Evolutionary conservation across 192 early-diverging fungal genomes (phyloP).

Genomic region (Coemansia reversa): DNA sequence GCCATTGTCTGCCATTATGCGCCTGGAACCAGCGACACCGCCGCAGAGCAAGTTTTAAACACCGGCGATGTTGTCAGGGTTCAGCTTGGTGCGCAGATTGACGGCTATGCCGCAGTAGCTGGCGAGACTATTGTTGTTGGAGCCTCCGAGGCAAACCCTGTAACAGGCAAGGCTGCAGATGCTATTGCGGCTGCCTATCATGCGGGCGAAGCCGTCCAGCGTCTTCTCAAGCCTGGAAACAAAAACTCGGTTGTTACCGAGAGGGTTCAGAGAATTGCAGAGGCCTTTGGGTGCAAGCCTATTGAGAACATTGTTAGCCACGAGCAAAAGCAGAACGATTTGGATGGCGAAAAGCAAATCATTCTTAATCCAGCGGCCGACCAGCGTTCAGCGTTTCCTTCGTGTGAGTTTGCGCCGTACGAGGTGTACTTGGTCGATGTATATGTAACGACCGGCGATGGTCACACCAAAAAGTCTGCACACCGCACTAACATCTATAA

Average conservation of each 20-base stretch:
- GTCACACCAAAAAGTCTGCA: constrained; percentile 69
- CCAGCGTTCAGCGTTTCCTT: constrained; percentile 71
- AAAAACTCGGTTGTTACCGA: constrained; percentile 65
- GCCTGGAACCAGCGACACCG: constrained; percentile 72
- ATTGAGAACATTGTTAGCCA: constrained; percentile 92
- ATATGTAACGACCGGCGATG: constrained; percentile 84
- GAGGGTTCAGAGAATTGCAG: constrained; percentile 72
- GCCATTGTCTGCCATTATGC: constrained; percentile 81
- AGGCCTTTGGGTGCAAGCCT: constrained; percentile 81
- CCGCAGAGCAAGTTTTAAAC: constrained; percentile 62
- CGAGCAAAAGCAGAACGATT: constrained; percentile 80
- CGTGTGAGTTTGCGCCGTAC: constrained; percentile 65
- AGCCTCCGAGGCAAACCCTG: constrained; percentile 60
- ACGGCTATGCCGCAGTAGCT: constrained; percentile 81
- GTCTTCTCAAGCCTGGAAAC: constrained; percentile 86
- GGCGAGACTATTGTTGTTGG: constrained; percentile 87
- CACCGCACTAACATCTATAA: constrained; percentile 90
- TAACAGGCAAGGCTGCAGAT: constrained; percentile 83
- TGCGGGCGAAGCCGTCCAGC: constrained; percentile 80
- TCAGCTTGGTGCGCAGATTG: constrained; percentile 86
- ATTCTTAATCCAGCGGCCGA: constrained; percentile 81
- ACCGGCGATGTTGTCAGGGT: constrained; percentile 88
- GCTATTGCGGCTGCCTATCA: constrained; percentile 83
- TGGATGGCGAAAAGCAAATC: constrained; percentile 93
- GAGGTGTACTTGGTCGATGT: constrained; percentile 94